phyloP scores from a whole-genome alignment of 2,329 filamentous ascomycete species.

The Aquanectria penicillioides region DNA sequence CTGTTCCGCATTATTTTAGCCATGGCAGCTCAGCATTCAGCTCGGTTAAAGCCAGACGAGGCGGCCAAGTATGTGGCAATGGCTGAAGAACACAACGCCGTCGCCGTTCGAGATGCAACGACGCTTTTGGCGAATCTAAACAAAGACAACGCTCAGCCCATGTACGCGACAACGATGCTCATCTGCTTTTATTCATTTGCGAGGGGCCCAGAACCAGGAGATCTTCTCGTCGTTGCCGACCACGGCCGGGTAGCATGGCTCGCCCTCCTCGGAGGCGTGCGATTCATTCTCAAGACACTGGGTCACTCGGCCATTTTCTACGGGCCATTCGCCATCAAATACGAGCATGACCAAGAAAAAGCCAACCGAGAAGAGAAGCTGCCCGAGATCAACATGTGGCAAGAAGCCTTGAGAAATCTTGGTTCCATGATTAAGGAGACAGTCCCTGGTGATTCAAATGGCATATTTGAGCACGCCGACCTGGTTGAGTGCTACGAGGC shows the following conservation, averaged over 20 bases:
- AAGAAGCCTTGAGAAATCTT: background rate
- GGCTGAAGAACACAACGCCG: background rate
- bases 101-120: constrained; percentile 1
- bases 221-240: background rate
- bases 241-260: background rate
- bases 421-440: no score
- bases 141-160: background rate
- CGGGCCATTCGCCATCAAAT: background rate
- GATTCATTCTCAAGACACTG: background rate
- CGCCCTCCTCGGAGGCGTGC: background rate
- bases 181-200: constrained; percentile 2
- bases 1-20: background rate
- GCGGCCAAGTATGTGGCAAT: background rate
- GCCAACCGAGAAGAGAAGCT: no score
- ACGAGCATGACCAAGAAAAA: background rate
- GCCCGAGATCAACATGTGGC: background rate
- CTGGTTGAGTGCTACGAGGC: background rate
- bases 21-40: background rate
- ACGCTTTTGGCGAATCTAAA: background rate
- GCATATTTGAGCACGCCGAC: background rate
- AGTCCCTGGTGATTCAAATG: constrained; percentile 9
- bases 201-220: background rate
- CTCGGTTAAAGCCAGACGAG: background rate
- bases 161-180: constrained; percentile 3
- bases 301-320: background rate